Evolutionary conservation across 1,139 yeast genomes (phyloP).

Genomic region (Lodderomyces theae): DNA sequence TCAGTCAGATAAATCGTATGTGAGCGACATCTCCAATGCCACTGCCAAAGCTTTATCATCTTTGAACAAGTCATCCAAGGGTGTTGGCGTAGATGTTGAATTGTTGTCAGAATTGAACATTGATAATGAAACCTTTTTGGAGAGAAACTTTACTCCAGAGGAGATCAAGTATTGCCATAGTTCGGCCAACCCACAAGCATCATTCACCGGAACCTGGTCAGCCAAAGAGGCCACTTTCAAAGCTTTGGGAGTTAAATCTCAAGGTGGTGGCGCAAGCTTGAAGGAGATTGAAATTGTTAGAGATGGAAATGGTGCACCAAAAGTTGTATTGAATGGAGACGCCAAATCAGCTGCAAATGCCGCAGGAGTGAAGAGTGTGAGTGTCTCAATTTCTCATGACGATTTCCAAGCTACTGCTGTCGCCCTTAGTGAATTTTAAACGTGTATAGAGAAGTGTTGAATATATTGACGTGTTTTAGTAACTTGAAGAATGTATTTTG

Average conservation of each 20-base stretch:
- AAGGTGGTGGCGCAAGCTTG: constrained; percentile 95
- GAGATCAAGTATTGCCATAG: constrained; percentile 77
- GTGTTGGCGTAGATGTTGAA: constrained; percentile 98
- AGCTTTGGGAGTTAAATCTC: constrained; percentile 82
- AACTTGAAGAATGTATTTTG: too few relatives aligned
- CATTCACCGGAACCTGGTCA: constrained; percentile 97
- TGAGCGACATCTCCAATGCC: constrained; percentile 36
- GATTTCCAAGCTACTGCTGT: constrained; percentile 98
- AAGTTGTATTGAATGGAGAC: constrained; percentile 68
- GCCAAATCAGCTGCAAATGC: constrained; percentile 72
- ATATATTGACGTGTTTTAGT: too few relatives aligned
- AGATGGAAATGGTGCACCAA: constrained; percentile 76
- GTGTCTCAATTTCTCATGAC: constrained; percentile 91
- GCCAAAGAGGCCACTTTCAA: constrained; percentile 99
- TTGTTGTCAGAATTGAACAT: constrained; percentile 75
- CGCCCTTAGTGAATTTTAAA: constrained; percentile 71
- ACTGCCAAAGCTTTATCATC: constrained; percentile 51
- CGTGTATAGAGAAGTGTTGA: too few relatives aligned
- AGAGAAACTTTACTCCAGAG: constrained; percentile 80
- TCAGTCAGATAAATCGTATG: constrained; percentile 34
- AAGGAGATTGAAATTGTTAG: constrained; percentile 85
- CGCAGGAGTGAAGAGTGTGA: constrained; percentile 69
- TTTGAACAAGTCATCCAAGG: constrained; percentile 52
- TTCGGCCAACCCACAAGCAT: constrained; percentile 79
- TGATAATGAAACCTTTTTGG: constrained; percentile 83